These are phyloP conservation scores for Cyberlindnera mississippiensis DNA, from an alignment of 805 yeast species.

Conservation along the genomic window DNA sequence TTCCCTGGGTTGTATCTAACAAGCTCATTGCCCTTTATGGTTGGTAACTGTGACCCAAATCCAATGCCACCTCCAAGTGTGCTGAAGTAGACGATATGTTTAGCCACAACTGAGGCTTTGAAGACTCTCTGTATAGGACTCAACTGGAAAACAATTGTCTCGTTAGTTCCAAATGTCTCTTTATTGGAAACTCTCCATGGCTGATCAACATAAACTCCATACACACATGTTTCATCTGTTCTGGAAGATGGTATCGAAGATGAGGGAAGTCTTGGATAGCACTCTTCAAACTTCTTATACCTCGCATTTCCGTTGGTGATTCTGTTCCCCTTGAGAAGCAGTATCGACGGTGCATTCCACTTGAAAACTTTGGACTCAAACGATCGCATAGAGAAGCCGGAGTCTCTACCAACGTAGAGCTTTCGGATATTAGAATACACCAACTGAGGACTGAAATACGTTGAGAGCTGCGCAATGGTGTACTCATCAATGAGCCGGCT, in stretches of 20 bases:
- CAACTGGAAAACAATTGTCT: conserved; percentile 59
- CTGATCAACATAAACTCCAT: conserved; percentile 58
- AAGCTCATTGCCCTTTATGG: conserved; percentile 38
- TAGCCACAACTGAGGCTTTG: conserved; percentile 33
- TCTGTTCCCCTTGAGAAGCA: conserved; percentile 59
- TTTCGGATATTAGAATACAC: conserved; percentile 48
- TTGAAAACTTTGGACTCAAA: conserved; percentile 66
- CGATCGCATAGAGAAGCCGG: conserved; percentile 86
- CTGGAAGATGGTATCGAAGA: conserved; percentile 15
- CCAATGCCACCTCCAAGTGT: conserved; percentile 80
- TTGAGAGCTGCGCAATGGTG: conserved; percentile 38
- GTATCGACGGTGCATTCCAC: conserved; percentile 84
- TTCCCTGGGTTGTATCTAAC: conserved; percentile 62
- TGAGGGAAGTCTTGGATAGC: conserved; percentile 41
- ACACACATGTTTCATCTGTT: conserved; percentile 44
- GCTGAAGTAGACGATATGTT: conserved; percentile 57
- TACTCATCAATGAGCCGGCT: conserved; percentile 35
- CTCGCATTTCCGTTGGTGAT: conserved; percentile 29
- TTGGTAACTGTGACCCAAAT: conserved; percentile 69
- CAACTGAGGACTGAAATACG: conserved; percentile 36
- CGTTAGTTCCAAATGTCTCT: conserved; percentile 62
- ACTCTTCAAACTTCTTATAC: conserved; percentile 47
- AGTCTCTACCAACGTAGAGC: conserved; percentile 66
- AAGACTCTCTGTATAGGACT: conserved; percentile 62
- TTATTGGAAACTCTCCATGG: conserved; percentile 82